Percentiles rank a stretch among this genome's conserved stretches.
Evolutionary conservation across 805 yeast species (phyloP).

Genomic region (Saccharomycopsis fodiens): DNA sequence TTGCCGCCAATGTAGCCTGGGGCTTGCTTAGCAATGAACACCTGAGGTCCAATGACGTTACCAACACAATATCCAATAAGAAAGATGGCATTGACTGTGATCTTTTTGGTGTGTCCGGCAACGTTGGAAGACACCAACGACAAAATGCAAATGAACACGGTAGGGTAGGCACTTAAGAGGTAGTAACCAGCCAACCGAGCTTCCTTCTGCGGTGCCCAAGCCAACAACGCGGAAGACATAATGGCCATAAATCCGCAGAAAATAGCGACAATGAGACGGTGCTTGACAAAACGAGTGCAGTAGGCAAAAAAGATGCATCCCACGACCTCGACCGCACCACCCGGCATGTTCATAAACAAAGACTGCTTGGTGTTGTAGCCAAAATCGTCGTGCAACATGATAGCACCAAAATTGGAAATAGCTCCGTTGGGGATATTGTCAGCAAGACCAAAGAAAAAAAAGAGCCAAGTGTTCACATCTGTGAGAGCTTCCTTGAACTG

Average conservation of each 20-base stretch:
- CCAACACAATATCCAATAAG: conserved; percentile 63
- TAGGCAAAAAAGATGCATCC: neutral
- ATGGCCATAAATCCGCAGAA: conserved; percentile 10
- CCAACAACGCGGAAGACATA: conserved; percentile 35
- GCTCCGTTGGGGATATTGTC: conserved; percentile 39
- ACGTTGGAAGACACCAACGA: conserved; percentile 40
- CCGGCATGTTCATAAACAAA: conserved; percentile 38
- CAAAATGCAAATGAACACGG: conserved; percentile 29
- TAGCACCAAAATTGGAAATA: conserved; percentile 35
- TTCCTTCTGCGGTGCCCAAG: conserved; percentile 29
- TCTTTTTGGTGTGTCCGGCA: conserved; percentile 77
- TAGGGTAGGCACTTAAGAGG: conserved; percentile 31
- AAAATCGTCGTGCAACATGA: conserved; percentile 31
- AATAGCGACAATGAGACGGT: neutral
- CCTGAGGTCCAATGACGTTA: conserved; percentile 66
- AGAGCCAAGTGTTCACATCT: conserved; percentile 36
- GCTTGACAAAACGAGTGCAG: neutral
- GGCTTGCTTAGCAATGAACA: conserved; percentile 41
- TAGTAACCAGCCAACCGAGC: conserved; percentile 31
- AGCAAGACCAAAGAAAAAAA: conserved; percentile 28
- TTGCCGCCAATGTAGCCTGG: conserved; percentile 38
- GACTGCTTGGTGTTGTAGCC: conserved; percentile 34
- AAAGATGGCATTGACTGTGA: no score
- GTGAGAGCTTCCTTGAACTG: conserved; percentile 33
- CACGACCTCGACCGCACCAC: conserved; percentile 40